Evolutionary conservation across 2,329 filamentous ascomycete genomes (phyloP), one percentile per base, ranked within the genome.

Genomic region (Seiridium cupressi): DNA sequence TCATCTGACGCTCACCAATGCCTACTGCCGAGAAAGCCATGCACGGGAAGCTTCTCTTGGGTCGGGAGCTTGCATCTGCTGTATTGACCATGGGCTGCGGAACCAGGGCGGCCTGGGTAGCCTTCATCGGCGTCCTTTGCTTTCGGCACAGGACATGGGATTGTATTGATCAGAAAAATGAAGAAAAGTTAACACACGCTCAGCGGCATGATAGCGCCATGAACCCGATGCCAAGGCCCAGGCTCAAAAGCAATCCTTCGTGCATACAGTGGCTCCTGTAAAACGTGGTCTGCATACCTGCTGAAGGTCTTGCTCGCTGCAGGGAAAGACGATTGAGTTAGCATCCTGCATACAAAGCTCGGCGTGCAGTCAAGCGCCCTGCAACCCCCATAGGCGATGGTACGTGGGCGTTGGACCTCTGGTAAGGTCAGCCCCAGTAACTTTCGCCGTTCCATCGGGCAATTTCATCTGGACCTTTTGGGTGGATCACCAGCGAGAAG

Each of bases 391-490:
- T 64, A 72, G 70, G 68, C 69, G 66, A 70, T 70, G 68, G 65
- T 64, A 73, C 69, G 54, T 56, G 44, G 54, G 40, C 62, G 61
- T 67, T 65, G 51, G 35, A 35, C 31, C 67, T 65, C 65, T 68
- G 69, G 72, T 67, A 65, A 26, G 18, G 18, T 26, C 18, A 54
- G 65, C 66, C 71, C 72, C 66, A 68, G 67, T 68, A 67, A 58
- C 62, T 7, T 59, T 68, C 66, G 64, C 64, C 65, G 69, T 70
- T 68, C 68, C 69, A 74, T 76, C 75, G 74, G 75, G 73, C 74
- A 77, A 77, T 77, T 77, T 77, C 71, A 76, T 76, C 74, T 76
- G 70, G 69, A 72, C 71, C 71, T 59, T 48, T 54, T 6, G 36
- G 31, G 49, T 61, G 60, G 60, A 55, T 58, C 69, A 70, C 63